A percentile compares a stretch with the other conserved stretches of the same genome.
Conservation (phyloP, 2,329 filamentous ascomycete genomes). For the Calonectria pseudoreteaudii region DNA sequence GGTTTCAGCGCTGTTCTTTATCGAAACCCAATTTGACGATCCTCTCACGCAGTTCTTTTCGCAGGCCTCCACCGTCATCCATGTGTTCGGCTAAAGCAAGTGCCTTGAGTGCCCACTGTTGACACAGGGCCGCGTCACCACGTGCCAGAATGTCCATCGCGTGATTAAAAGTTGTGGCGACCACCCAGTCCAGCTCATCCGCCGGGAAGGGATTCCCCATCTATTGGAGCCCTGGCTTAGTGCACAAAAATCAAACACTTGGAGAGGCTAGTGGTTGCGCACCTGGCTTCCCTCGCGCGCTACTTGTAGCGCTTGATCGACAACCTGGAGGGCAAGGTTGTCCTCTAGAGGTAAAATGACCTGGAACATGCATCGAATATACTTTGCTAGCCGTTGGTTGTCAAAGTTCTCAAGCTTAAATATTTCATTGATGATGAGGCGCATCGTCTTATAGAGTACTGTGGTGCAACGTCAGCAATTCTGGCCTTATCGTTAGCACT, state of each 20-base stretch:
- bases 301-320: conserved; percentile 71
- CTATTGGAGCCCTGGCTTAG: conserved; percentile 30
- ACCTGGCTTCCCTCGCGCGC: conserved; percentile 64
- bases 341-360: conserved; percentile 70
- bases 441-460: conserved; percentile 67
- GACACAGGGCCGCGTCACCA: conserved; percentile 66
- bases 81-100: conserved; percentile 70
- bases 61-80: conserved; percentile 64
- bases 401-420: conserved; percentile 69
- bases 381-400: conserved; percentile 74
- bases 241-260: conserved; percentile 24
- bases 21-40: conserved; percentile 54
- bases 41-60: conserved; percentile 56
- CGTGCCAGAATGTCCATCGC: conserved; percentile 73
- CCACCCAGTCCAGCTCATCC: conserved; percentile 82
- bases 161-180: conserved; percentile 76
- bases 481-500: not conserved
- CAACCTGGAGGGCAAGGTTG: conserved; percentile 66
- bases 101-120: conserved; percentile 72
- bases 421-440: conserved; percentile 77
- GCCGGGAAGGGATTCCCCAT: conserved; percentile 67
- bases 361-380: conserved; percentile 83
- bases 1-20: conserved; percentile 1
- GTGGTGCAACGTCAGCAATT: not conserved
- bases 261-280: conserved; percentile 1